Evolutionary conservation across 495 filamentous ascomycete species (phyloP), one percentile per base, ranked within the genome.

Genomic region (Evernia prunastri): DNA sequence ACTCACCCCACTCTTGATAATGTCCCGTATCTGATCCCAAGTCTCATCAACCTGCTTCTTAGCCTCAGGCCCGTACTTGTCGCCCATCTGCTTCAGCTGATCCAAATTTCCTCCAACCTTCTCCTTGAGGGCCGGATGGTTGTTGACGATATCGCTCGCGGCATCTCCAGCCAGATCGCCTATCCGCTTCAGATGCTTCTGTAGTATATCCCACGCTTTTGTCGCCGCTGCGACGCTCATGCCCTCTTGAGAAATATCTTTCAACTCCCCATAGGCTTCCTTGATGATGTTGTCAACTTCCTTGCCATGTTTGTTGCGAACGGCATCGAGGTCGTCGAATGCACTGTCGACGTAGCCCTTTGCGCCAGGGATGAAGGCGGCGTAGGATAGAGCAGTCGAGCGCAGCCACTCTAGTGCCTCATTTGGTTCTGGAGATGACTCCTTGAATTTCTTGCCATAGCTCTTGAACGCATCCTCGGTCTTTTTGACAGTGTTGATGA

Each of bases 21-120:
- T 80, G 31, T 83, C 78, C 60, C 72, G 72, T 56, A 87, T 76
- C 67, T 89, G 77, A 20, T 80, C 66, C 80, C 84, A 89, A 12
- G 85, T 87, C 74, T 85, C 75, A 56, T 89, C 83, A 9, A 86
- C 78, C 72, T 87, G 78, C 77, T 88, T 85, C 76, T 86, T 86
- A 0, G 85, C 86, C 67, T 88, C 82, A 0, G 86, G 86, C 0
- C 87, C 87, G 69, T 85, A 84, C 29, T 81, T 70, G 36, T 87
- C 79, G 36, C 82, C 84, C 75, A 87, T 78, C 66, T 84, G 70
- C 76, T 86, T 87, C 51, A 89, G 71, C 71, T 86, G 78, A 40
- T 86, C 77, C 42, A 83, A 72, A 56, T 81, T 80, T 7, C 80
- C 82, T n/a, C 86, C 86, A 36, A 90, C 71, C 74, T 84, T 82